Base-by-base conservation (phyloP, 2,329 filamentous ascomycete species). In the Aureobasidium subglaciale region DNA sequence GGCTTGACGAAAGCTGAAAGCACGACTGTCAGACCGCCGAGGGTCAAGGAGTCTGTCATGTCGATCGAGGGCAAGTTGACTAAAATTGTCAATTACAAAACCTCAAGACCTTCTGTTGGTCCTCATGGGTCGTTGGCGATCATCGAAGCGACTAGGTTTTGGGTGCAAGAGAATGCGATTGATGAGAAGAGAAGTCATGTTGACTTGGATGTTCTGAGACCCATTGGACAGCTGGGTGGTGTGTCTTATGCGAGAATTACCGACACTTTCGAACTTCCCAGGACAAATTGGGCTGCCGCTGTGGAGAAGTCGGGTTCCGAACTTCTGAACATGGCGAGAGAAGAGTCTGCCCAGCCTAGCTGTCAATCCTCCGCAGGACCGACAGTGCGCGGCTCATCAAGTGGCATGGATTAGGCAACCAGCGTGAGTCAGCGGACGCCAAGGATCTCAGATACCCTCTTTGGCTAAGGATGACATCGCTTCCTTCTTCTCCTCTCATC, bases 41-140 rank as follows among this genome's bases (percentile, higher is more conserved):
- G 90, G 16, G 88, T 95, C 3, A 76, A 80, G 63, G 90, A 96
- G 75, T 85, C 88, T 0, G 76, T 95, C 0, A 86, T 96, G 60
- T 81, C 82, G 46, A 78, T 93, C 48, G 90, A 96, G 74, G 87
- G 80, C 30, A 87, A 83, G 69, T 70, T 95, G 30, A 79, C 90
- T 56, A 82, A 81, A 54, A 73, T 74, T 71, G 70, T 82, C 62
- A 88, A 95, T 70, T 92, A 18, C 11, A 15, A 41, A 1, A 24
- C 35, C 2, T n/a, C 11, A 20, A 7, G 16, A 15, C 49, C 35
- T 11, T n/a, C 13, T 8, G 37, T 22, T 7, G 24, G 38, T 4
- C 11, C 35, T 1, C n/a, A 32, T 15, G 37, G 60, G 0, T 60
- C 60, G 2, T 11, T 68, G n/a, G 63, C 64, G 3, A 54, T 67